phyloP scores from a whole-genome alignment of 495 filamentous ascomycete genomes.

The Sordaria brevicollis region DNA sequence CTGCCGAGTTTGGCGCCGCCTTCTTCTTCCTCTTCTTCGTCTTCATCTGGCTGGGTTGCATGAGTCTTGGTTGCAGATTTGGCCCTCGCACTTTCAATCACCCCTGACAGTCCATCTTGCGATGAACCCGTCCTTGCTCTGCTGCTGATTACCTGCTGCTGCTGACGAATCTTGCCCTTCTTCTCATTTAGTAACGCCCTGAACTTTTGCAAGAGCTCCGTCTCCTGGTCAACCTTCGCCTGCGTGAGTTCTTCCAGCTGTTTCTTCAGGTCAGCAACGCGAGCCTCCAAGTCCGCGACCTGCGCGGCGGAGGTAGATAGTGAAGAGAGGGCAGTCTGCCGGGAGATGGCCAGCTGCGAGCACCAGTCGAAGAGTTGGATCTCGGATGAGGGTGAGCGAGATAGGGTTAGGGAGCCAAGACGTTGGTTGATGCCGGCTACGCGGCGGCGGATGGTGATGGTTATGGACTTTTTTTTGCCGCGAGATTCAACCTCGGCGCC shows the following conservation, averaged over 20 bases:
- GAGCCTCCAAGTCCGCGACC: constrained; percentile 38
- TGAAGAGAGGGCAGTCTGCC: constrained; percentile 24
- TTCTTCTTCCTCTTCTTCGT: not conserved
- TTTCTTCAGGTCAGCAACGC: constrained; percentile 34
- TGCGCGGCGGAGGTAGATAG: constrained; percentile 34
- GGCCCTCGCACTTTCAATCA: not conserved
- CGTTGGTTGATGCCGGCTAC: constrained; percentile 51
- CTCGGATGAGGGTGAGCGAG: constrained; percentile 50
- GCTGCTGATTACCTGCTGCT: constrained; percentile 54
- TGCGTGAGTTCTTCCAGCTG: constrained; percentile 56
- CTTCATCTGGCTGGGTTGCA: not conserved
- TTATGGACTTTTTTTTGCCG: constrained; percentile 15
- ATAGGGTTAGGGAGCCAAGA: constrained; percentile 55
- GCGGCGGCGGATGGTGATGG: constrained; percentile 32
- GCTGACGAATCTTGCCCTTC: constrained; percentile 82
- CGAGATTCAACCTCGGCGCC: constrained; percentile 27
- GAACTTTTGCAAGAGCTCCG: constrained; percentile 61
- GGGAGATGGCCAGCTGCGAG: constrained; percentile 26
- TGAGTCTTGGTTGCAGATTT: not conserved
- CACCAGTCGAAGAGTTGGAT: constrained; percentile 70
- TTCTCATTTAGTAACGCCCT: constrained; percentile 69
- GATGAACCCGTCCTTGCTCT: not conserved
- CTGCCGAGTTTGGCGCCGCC: not conserved
- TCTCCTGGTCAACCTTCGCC: constrained; percentile 58
- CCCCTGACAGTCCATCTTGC: not conserved